Evolutionary conservation across 2,329 filamentous ascomycete genomes (phyloP).

Genomic region (Colletotrichum acutatum): DNA sequence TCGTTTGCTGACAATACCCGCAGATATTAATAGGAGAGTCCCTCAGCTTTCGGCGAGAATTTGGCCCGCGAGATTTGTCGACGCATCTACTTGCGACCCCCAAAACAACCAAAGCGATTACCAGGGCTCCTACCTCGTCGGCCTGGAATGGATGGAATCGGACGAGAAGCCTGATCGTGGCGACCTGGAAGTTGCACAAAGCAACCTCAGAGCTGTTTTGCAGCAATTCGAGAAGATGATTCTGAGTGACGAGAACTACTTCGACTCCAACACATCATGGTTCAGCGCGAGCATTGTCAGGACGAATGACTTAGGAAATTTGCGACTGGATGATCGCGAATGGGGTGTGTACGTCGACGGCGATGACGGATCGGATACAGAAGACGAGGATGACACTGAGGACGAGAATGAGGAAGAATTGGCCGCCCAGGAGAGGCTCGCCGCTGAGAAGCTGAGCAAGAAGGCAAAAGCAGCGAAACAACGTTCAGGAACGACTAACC

Average conservation of each 20-base stretch:
- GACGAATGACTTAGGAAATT: conserved; percentile 50
- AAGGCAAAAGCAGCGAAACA: conserved; percentile 34
- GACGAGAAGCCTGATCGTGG: conserved; percentile 47
- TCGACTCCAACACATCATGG: conserved; percentile 61
- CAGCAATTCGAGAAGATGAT: conserved; percentile 61
- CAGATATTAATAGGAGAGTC: conserved; percentile 66
- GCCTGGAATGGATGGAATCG: conserved; percentile 55
- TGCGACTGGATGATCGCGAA: conserved; percentile 58
- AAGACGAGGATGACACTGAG: conserved; percentile 43
- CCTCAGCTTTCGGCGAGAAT: conserved; percentile 65
- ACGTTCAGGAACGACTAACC: conserved; percentile 24
- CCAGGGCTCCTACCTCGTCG: conserved; percentile 71
- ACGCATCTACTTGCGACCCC: conserved; percentile 38
- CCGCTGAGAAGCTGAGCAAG: conserved; percentile 27
- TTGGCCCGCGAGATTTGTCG: conserved; percentile 71
- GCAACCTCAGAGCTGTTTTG: conserved; percentile 55
- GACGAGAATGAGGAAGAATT: conserved; percentile 33
- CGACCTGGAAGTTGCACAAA: conserved; percentile 54
- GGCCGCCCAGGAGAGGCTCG: conserved; percentile 4
- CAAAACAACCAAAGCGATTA: conserved; percentile 57
- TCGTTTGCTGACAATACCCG: background rate
- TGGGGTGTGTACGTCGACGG: conserved; percentile 63
- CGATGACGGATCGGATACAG: conserved; percentile 52
- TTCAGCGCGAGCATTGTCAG: conserved; percentile 55
- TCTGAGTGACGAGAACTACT: conserved; percentile 57